Evolutionary conservation across 139 green algal species (phyloP).

Genomic region (Auxenochlorella protothecoides): DNA sequence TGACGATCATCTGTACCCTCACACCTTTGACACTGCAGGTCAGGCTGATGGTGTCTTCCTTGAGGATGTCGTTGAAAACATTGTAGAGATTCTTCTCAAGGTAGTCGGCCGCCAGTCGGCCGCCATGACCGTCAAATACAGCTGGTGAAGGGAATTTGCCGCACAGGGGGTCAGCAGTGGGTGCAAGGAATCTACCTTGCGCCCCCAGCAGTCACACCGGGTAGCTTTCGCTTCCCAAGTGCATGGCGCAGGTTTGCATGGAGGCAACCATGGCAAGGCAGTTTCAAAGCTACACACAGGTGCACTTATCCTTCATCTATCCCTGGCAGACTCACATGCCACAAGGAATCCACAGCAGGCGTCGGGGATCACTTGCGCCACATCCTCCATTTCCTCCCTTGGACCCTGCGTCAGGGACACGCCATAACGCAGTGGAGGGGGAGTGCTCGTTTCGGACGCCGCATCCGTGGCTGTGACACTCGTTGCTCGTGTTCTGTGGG

Average conservation of each 20-base stretch:
- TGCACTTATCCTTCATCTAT: no score
- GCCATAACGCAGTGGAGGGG: conserved; percentile 19
- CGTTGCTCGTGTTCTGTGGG: no score
- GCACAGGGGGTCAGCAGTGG: no score
- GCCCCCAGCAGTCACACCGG: no score
- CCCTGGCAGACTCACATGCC: conserved; percentile 17
- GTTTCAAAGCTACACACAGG: no score
- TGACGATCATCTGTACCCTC: no score
- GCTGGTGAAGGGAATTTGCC: conserved; percentile 7
- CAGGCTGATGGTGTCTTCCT: conserved; percentile 8
- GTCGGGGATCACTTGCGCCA: conserved; percentile 19
- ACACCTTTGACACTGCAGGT: conserved; percentile 3
- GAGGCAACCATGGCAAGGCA: no score
- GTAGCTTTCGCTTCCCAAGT: no score
- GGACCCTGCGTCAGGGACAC: conserved; percentile 37
- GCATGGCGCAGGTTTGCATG: no score
- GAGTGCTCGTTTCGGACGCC: no score
- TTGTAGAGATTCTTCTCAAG: conserved; percentile 47
- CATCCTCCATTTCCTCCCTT: conserved; percentile 58
- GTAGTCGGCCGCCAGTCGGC: conserved; percentile 42
- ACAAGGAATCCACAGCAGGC: conserved; percentile 38
- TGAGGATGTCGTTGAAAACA: conserved; percentile 21
- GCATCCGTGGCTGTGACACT: no score
- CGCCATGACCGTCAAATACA: conserved; percentile 65
- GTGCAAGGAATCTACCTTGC: no score